Evolutionary conservation across 1,139 yeast genomes (phyloP).

Genomic region (Hemisphaericaspora lyxosophila): DNA sequence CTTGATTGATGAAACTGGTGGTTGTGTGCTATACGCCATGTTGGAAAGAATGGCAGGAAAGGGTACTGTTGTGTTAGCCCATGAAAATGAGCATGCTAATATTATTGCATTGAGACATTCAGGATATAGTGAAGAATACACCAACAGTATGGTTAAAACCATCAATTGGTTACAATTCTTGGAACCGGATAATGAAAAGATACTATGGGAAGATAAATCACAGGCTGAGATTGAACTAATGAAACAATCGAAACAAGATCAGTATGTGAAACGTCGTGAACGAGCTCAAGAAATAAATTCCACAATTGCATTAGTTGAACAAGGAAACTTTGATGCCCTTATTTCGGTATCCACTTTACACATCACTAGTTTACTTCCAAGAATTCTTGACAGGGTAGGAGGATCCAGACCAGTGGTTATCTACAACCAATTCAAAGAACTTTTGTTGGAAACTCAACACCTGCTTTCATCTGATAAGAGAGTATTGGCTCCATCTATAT

Average conservation of each 20-base stretch:
- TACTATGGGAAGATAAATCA: constrained; percentile 49
- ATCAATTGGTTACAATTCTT: constrained; percentile 78
- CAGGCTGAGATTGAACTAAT: constrained; percentile 54
- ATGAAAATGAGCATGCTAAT: constrained; percentile 93
- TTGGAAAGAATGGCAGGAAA: constrained; percentile 86
- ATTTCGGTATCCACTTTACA: constrained; percentile 72
- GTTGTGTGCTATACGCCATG: constrained; percentile 77
- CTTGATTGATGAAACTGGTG: constrained; percentile 89
- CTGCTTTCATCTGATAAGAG: constrained; percentile 62
- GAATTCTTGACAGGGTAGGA: constrained; percentile 62
- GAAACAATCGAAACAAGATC: constrained; percentile 61
- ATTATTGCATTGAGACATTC: constrained; percentile 68
- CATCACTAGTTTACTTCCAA: constrained; percentile 63
- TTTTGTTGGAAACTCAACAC: constrained; percentile 71
- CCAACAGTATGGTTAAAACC: constrained; percentile 59
- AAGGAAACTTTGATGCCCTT: constrained; percentile 72
- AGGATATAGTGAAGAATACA: constrained; percentile 55
- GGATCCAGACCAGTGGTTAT: constrained; percentile 88
- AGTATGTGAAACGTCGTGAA: constrained; percentile 64
- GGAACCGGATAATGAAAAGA: constrained; percentile 67
- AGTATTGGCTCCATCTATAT: constrained; percentile 78
- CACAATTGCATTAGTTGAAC: constrained; percentile 50
- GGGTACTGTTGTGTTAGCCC: constrained; percentile 75
- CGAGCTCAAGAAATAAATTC: constrained; percentile 56
- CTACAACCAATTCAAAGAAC: constrained; percentile 79